Evolutionary conservation across 1,284 basidiomycete genomes (phyloP), one percentile per base, ranked within the genome.

Genomic region (Amylostereum areolatum): DNA sequence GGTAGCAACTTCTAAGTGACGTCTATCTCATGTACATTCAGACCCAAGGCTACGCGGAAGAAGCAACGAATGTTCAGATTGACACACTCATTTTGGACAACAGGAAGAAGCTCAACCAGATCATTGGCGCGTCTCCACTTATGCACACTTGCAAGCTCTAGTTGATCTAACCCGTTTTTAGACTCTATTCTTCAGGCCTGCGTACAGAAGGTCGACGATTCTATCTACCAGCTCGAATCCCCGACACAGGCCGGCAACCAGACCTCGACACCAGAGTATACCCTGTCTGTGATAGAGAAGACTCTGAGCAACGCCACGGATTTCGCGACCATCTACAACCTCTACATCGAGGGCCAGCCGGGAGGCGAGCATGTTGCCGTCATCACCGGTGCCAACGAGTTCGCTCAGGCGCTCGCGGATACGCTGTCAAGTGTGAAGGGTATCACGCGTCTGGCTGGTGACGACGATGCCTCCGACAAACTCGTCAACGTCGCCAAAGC

Each of bases 111-210:
- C 78, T 99, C 60, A 99, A 99, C 69, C 83, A 93, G 59, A 97
- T 99, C 66, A 98, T 99, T 62, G 93, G 89, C 89, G 35, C 24
- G 72, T 66, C n/a, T n/a, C n/a, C n/a, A n/a, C n/a, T n/a, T n/a
- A n/a, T n/a, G n/a, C n/a, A 18, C 39, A 47, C 49, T 43, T 12
- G 24, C 45, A n/a, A 24, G 32, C 37, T 33, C 46, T 37, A 48
- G 47, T 37, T 10, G 39, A 6, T 29, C n/a, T 29, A 11, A 8
- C 28, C 30, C 18, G 46, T 43, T 45, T 51, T 4, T 55, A 92
- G 92, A 99, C 70, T 99, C 97, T 3, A 98, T 99, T 63, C 74
- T 99, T 32, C 91, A 97, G 66, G 91, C 93, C 7, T 98, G 96
- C 63, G 91, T 96, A 34, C 90, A 96, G 59, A 98, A 98, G 69